Evolutionary conservation across 2,329 filamentous ascomycete species (phyloP), one percentile per base, ranked within the genome.

Genomic region (Xylaria digitata): DNA sequence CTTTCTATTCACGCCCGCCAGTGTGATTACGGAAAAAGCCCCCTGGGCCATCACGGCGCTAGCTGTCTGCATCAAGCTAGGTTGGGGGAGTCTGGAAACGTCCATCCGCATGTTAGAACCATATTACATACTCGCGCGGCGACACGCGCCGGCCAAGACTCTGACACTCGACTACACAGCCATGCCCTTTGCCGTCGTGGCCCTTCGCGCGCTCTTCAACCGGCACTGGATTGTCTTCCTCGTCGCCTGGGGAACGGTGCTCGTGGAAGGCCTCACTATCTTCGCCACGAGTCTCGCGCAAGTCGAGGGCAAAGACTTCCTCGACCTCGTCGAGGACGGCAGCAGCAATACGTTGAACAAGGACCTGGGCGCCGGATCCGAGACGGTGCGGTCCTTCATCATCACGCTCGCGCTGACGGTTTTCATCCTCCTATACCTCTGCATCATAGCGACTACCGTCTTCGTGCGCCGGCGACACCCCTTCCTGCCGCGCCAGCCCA

Each of bases 401-500:
- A 78, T 89, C 7, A 90, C 89, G 2, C 85, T 93, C 40, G 81
- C 78, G 0, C 80, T 92, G 19, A 87, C 89, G 0, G 78, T 88
- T 3, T 80, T 85, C 56, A 92, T 93, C 71, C 82, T 93, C n/a
- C 37, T 86, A 6, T 90, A 90, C 77, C 87, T 94, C 76, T 82
- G 84, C 62, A 72, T 83, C 26, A 85, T 91, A 23, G 86, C 90
- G 0, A 77, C 79, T 1, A 73, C 89, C 1, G 89, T 91, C 19
- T 90, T 91, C 73, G 64, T 82, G 19, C 85, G 86, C 1, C 87
- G 92, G 15, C 84, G 89, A 0, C 87, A 89, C 62, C 87, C 91
- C 2, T 94, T 94, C 77, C 81, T 94, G 63, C 92, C 92, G 1
- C 86, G 92, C 4, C 90, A 94, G 80, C 91, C 92, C 3, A 92